Percentiles rank a stretch among this genome's conserved stretches.
Evolutionary conservation across 2,329 filamentous ascomycete species (phyloP).

Genomic region (Hypoxylon sp.): DNA sequence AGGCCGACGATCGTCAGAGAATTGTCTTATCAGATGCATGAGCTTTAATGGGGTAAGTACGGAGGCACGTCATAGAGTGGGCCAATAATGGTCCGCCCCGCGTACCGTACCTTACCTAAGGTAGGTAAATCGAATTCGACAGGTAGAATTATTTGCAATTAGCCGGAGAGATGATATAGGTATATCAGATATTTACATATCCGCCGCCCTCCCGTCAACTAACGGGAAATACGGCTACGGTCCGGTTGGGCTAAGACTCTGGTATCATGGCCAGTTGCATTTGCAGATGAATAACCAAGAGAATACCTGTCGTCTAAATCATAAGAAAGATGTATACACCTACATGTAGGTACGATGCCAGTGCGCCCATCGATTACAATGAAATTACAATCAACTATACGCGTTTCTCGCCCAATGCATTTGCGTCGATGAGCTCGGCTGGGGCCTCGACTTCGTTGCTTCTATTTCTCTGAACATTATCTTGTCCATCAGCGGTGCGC

Average conservation of each 20-base stretch:
- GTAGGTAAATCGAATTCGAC: constrained; percentile 1
- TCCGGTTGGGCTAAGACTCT: no score
- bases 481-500: constrained; percentile 16
- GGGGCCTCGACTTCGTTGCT: background rate
- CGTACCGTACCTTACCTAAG: background rate
- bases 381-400: no score
- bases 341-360: no score
- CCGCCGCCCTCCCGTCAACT: background rate
- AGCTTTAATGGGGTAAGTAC: constrained; percentile 7
- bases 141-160: constrained; percentile 7
- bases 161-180: background rate
- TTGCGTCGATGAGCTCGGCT: constrained; percentile 5
- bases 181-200: background rate
- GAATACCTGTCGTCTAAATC: background rate
- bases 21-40: constrained; percentile 15
- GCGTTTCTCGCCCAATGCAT: constrained; percentile 18
- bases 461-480: constrained; percentile 9
- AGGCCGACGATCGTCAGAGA: constrained; percentile 17
- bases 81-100: constrained; percentile 10
- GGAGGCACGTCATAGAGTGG: constrained; percentile 30
- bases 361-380: no score
- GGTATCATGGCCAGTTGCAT: no score
- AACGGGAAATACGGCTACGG: constrained; percentile 1
- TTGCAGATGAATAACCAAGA: constrained; percentile 3
- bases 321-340: no score